A percentile compares a stretch with the other conserved stretches of the same genome.
Conservation (phyloP, 495 filamentous ascomycete genomes). For the Penicillium psychrofluorescens region DNA sequence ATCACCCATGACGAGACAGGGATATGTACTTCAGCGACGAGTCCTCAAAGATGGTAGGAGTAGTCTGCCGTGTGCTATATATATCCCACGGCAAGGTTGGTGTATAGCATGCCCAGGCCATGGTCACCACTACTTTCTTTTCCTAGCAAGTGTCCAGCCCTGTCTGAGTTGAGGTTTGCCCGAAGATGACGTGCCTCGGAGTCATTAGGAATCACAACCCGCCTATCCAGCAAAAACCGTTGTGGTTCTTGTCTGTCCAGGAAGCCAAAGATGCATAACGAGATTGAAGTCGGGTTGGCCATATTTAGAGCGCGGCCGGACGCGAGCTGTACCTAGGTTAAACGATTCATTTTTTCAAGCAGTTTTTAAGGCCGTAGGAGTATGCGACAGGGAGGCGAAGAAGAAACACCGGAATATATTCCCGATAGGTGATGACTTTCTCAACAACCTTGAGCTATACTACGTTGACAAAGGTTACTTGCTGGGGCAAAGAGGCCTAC, state of each 20-base stretch:
- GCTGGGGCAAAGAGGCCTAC: not conserved
- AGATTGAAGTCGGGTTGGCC: not conserved
- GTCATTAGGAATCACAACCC: constrained; percentile 6
- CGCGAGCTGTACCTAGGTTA: too few relatives aligned
- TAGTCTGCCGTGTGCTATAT: too few relatives aligned
- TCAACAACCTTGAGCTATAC: not conserved
- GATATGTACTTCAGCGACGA: not conserved
- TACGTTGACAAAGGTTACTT: not conserved
- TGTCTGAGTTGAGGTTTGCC: not conserved
- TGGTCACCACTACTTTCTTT: too few relatives aligned
- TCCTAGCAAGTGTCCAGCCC: too few relatives aligned
- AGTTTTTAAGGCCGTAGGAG: not conserved
- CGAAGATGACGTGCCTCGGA: constrained; percentile 5
- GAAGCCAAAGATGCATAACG: not conserved
- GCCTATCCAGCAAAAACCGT: not conserved
- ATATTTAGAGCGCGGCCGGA: too few relatives aligned
- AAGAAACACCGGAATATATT: too few relatives aligned
- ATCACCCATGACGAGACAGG: constrained; percentile 16
- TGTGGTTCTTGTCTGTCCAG: not conserved
- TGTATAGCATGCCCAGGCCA: too few relatives aligned
- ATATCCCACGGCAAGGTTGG: too few relatives aligned
- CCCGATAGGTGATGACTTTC: too few relatives aligned
- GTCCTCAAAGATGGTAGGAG: too few relatives aligned
- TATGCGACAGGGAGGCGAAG: too few relatives aligned
- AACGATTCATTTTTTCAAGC: not conserved